phyloP scores from a whole-genome alignment of 129 eudicot species.

The Artemisia argyi region DNA sequence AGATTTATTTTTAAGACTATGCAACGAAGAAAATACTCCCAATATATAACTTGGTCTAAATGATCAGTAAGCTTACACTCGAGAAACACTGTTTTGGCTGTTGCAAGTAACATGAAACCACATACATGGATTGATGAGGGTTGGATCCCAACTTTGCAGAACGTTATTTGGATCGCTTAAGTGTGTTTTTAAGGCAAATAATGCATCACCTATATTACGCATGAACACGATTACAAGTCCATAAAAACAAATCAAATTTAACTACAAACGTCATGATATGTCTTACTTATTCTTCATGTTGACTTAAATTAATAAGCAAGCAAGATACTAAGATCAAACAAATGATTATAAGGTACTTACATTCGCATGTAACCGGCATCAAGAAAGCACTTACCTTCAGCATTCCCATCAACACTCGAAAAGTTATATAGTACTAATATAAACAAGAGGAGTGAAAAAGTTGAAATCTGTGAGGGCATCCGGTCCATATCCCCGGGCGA shows the following conservation, averaged over 20 bases:
- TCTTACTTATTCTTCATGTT: background rate
- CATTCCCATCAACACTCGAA: conserved; percentile 40
- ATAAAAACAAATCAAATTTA: background rate
- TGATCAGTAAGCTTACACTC: conserved; percentile 49
- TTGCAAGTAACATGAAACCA: conserved; percentile 79
- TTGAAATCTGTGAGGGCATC: conserved; percentile 28
- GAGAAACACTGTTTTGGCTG: conserved; percentile 51
- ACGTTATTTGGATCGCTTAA: conserved; percentile 59
- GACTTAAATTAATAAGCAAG: background rate
- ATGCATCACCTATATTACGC: conserved; percentile 50
- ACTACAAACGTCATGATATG: background rate
- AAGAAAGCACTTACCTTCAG: conserved; percentile 42
- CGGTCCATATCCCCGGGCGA: conserved; percentile 33
- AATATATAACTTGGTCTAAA: background rate
- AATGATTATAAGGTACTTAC: background rate
- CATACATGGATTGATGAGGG: conserved; percentile 67
- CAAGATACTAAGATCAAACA: background rate
- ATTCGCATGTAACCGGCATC: background rate
- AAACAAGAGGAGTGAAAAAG: conserved; percentile 30
- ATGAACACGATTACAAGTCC: background rate
- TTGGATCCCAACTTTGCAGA: conserved; percentile 63
- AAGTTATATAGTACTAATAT: conserved; percentile 31
- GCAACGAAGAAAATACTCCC: conserved; percentile 1
- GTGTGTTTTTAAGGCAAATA: conserved; percentile 39
- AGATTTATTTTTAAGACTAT: background rate